These are phyloP conservation scores for Fusarium mexicanum DNA, from an alignment of 2,329 filamentous ascomycete species.

Conservation along the genomic window DNA sequence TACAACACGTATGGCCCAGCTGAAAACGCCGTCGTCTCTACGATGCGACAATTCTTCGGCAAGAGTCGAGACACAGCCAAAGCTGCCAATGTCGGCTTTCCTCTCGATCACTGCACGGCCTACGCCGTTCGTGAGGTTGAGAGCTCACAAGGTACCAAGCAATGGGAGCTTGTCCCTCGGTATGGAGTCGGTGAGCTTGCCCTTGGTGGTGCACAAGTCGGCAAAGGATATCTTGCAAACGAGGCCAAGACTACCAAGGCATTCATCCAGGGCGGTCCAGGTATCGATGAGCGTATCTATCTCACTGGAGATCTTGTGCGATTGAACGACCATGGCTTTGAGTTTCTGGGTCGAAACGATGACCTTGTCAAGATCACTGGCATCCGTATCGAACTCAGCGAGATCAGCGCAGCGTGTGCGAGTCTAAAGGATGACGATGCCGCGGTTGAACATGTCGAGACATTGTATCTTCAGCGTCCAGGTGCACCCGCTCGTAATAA, in stretches of 20 bases:
- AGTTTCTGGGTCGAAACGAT: conserved; percentile 24
- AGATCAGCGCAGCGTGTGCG: conserved; percentile 25
- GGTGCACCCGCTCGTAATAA: background rate
- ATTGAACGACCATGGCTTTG: conserved; percentile 22
- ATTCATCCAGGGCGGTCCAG: conserved; percentile 11
- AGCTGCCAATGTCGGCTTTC: conserved; percentile 23
- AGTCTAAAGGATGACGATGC: conserved; percentile 17
- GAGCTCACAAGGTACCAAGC: background rate
- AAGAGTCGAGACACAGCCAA: conserved; percentile 16
- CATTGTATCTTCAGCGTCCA: background rate
- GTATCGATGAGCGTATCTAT: conserved; percentile 21
- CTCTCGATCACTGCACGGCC: conserved; percentile 7
- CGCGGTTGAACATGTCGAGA: conserved; percentile 14
- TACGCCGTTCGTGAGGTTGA: conserved; percentile 22
- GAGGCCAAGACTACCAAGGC: conserved; percentile 23
- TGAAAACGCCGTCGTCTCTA: conserved; percentile 24
- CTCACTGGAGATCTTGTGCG: conserved; percentile 25
- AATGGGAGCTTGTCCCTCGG: conserved; percentile 24
- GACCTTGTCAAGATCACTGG: conserved; percentile 27
- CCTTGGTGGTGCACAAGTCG: conserved; percentile 13
- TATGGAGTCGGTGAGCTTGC: conserved; percentile 27
- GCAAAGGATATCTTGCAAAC: conserved; percentile 18
- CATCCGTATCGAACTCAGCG: conserved; percentile 20
- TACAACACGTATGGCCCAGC: conserved; percentile 22
- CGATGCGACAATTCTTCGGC: conserved; percentile 14